Evolutionary conservation across 768 basidiomycete genomes (phyloP), one percentile per base, ranked within the genome.

Genomic region (Pisolithus microcarpus): DNA sequence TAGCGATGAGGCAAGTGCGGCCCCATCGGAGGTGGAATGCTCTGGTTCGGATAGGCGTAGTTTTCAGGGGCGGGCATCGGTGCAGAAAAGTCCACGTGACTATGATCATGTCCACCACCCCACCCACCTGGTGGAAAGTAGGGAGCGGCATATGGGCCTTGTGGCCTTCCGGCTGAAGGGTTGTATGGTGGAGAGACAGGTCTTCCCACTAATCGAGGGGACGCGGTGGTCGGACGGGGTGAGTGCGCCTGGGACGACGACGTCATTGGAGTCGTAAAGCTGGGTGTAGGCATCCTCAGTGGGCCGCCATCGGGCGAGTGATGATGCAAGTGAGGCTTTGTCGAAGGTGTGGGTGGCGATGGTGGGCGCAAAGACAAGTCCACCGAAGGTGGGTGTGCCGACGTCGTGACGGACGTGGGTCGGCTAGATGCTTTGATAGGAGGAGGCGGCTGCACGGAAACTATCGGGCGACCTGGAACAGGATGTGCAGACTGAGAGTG

Each of bases 341-440:
- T 43, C 30, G 53, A 40, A 7, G 36, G 42, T 0, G 26, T 39
- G 7, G 18, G 38, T 15, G 46, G 8, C 9, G 13, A 40, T n/a
- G 23, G 37, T 40, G 64, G 65, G 19, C 42, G 56, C 0, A 61
- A 52, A 4, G 52, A 48, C 43, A 45, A 31, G 18, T 56, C 49
- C 3, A 63, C 42, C 1, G 21, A 44, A 11, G 64, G 63, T 19
- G 7, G 21, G 10, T 9, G 40, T 21, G 40, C 40, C 11, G 40
- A 19, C 5, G 19, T 19, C 2, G 19, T 42, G 10, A 23, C 19
- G 5, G 40, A 1, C 23, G 40, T 42, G 40, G 40, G 40, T 10
- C 40, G 40, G 28, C 50, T 15, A 13, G 52, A 43, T 21, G 15
- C 45, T 7, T 46, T 46, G 11, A 21, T 7, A 36, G 28, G n/a